Base-by-base conservation (phyloP, 2,329 filamentous ascomycete species). In the Ophiocordyceps camponoti-saundersi region DNA sequence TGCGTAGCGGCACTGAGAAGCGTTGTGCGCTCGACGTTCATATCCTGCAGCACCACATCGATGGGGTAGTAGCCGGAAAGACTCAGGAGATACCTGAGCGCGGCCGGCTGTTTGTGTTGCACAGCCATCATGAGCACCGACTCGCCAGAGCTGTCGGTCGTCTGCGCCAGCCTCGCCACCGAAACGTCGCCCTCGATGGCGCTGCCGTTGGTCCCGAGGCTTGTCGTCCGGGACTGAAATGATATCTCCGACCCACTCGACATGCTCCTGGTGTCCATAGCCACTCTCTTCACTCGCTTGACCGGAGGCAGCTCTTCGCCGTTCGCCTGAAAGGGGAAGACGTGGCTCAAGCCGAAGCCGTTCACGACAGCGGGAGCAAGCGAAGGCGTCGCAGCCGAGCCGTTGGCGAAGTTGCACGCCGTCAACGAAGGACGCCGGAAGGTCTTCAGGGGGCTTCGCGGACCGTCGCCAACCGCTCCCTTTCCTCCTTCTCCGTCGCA, bases 1-100 rank as follows among this genome's bases (percentile, higher is more conserved):
- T 98, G 93, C 12, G 96, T 82, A 6, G 92, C 89, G 42, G 90
- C 87, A 61, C 84, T 95, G 18, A 98, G 65, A 5, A 98, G 67
- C 0, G 87, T 95, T 0, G 88, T 93, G 3, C 87, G 85, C 53
- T 95, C 87, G 52, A 87, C 88, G 57, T 94, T 94, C 50, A 79
- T 76, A 61, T 98, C 93, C 48, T 85, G 78, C 3, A 96, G 67
- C 12, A 98, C 72, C 49, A 79, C 72, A 0, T 77, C 66, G 1
- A 79, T 61, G 0, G 87, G 74, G 59, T 86, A 96, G 58, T 85
- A 86, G 43, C 85, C 79, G 11, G 78, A 71, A 40, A 95, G 66
- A 16, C 79, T 81, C 6, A 98, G 67, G 18, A 98, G 68, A 58
- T 95, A 96, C 47, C 70, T 75, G 36, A 98, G 61, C n/a, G 79